Percentiles rank a stretch among this genome's conserved stretches.
phyloP scores from a whole-genome alignment of 495 filamentous ascomycete species.

The Talaromyces adpressus region DNA sequence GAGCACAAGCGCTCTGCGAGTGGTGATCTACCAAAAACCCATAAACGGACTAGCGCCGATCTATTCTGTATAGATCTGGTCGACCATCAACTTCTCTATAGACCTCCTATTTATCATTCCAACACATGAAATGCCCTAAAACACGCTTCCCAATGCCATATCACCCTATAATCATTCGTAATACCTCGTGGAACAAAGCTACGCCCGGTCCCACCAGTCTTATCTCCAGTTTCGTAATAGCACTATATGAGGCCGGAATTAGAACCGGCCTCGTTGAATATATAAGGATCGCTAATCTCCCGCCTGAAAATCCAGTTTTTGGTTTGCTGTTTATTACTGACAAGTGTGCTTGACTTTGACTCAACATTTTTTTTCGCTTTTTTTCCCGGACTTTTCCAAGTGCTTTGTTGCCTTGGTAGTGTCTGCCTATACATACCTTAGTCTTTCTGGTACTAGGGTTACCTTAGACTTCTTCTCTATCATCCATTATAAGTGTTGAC shows the following conservation, averaged over 20 bases:
- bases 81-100: not conserved
- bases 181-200: not conserved
- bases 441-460: not conserved
- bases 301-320: slow-evolving; percentile 17
- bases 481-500: not conserved
- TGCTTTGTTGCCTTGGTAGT: slow-evolving; percentile 20
- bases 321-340: slow-evolving; percentile 15
- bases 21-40: not conserved
- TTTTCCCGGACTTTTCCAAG: slow-evolving; percentile 26
- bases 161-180: not conserved
- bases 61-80: not conserved
- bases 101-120: not conserved
- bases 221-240: slow-evolving; percentile 5
- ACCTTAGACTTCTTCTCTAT: not conserved
- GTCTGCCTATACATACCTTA: slow-evolving; percentile 1
- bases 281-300: slow-evolving; percentile 40
- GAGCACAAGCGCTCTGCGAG: not conserved
- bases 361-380: slow-evolving; percentile 12
- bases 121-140: not conserved
- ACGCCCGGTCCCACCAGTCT: slow-evolving; percentile 1
- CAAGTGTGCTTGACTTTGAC: slow-evolving; percentile 7
- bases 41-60: slow-evolving; percentile 5
- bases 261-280: slow-evolving; percentile 54
- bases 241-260: slow-evolving; percentile 47
- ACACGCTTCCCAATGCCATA: not conserved